These are phyloP conservation scores for Alternaria incomplexa DNA, from an alignment of 2,329 filamentous ascomycete species.

Conservation along the genomic window DNA sequence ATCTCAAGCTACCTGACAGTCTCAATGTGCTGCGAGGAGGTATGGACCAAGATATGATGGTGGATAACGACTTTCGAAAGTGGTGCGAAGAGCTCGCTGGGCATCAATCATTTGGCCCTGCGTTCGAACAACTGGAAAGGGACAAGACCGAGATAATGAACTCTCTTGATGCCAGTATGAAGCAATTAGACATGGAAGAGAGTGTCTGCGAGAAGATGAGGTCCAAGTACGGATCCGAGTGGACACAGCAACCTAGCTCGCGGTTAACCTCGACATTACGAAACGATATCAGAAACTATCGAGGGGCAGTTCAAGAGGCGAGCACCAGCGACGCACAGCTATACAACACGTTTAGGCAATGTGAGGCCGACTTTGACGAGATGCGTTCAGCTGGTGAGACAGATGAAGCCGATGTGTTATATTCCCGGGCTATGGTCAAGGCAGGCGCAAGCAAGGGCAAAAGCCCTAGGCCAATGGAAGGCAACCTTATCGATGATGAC, in stretches of 20 bases:
- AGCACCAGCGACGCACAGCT: slow-evolving; percentile 84
- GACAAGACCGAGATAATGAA: slow-evolving; percentile 78
- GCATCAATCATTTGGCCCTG: slow-evolving; percentile 77
- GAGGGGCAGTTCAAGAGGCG: slow-evolving; percentile 88
- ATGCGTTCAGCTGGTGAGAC: slow-evolving; percentile 89
- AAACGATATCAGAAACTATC: slow-evolving; percentile 85
- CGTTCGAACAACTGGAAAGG: slow-evolving; percentile 78
- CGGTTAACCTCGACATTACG: slow-evolving; percentile 86
- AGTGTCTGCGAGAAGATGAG: slow-evolving; percentile 99
- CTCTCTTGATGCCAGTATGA: slow-evolving; percentile 78
- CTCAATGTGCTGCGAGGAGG: slow-evolving; percentile 92
- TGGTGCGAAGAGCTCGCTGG: slow-evolving; percentile 95
- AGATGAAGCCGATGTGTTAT: slow-evolving; percentile 85
- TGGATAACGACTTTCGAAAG: slow-evolving; percentile 87
- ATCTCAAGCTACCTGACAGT: slow-evolving; percentile 86
- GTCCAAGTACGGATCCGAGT: slow-evolving; percentile 92
- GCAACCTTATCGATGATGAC: slow-evolving; percentile 87
- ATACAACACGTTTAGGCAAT: slow-evolving; percentile 81
- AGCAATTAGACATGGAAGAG: slow-evolving; percentile 95
- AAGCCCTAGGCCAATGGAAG: slow-evolving; percentile 68
- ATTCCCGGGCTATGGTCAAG: slow-evolving; percentile 84
- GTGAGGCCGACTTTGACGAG: slow-evolving; percentile 88
- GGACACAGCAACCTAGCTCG: slow-evolving; percentile 96
- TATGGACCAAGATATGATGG: slow-evolving; percentile 84
- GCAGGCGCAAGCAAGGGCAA: slow-evolving; percentile 69